Base-by-base conservation (phyloP, 1,139 yeast genomes). In the Candida mesenterica region DNA sequence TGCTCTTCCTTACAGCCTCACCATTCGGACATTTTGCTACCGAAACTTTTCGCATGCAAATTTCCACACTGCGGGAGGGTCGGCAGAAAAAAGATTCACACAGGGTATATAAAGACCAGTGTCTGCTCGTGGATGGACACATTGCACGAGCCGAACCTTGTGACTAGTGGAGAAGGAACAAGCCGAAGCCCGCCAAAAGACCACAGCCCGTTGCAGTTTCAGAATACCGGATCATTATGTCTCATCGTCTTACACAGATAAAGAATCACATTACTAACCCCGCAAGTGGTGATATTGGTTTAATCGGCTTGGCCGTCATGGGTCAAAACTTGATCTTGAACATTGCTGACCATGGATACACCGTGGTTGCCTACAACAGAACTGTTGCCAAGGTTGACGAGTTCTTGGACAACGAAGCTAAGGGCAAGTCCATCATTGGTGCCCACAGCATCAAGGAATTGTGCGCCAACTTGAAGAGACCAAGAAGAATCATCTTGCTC, bases 221-320 rank as follows among this genome's bases (percentile, higher is more conserved):
- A n/a, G n/a, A n/a, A n/a, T n/a, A n/a, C n/a, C n/a, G n/a, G n/a
- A n/a, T n/a, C n/a, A n/a, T n/a, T n/a, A 19, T 19, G 22, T 6
- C 22, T 6, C 22, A 19, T 19, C 6, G 32, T 12, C 16, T 30
- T n/a, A 6, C n/a, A 4, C 28, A 22, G 20, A 8, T 15, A 8
- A 15, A 28, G 18, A 43, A 45, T 36, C 51, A 47, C 9, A 6
- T 19, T 62, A 64, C 61, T 64, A 53, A 44, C 48, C 30, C 24
- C 10, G 46, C 57, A 47, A 79, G 88, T 65, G 95, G 92, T 78
- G 98, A 92, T 82, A 82, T 92, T 71, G 98, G 97, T 70, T 87
- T 92, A 69, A 90, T 92, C 62, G 98, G 98, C 65, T 80, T 92
- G 80, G 98, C 98, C 84, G 98, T 92, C 55, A 92, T 92, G 98